Evolutionary conservation across 1,139 yeast species (phyloP), one percentile per base, ranked within the genome.

Genomic region (Hemisphaericaspora lyxosophila): DNA sequence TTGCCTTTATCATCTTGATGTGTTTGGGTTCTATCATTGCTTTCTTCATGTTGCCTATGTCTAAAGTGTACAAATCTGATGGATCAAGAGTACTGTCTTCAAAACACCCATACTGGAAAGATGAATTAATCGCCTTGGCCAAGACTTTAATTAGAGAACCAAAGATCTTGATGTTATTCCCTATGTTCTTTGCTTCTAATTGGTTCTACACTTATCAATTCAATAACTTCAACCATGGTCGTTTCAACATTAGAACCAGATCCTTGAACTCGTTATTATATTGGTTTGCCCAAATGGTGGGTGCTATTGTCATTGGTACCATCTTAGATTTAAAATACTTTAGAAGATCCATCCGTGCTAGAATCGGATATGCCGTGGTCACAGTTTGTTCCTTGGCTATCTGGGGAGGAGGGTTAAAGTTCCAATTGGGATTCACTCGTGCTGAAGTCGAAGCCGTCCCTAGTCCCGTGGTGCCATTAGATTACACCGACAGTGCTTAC

Each of bases 141-240:
- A 53, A 51, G 39, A 55, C 73, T 35, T 62, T 79, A 47, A 58
- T 56, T 36, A 50, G 53, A 24, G 82, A 79, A 47, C 78, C 80
- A 38, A 65, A 59, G 49, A 71, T 73, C 39, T 54, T 65, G 34
- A 51, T 73, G 22, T 49, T 80, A 53, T 77, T 78, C 69, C 82
- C 82, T 30, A 73, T 78, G 78, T 80, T 79, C 55, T 75, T 76
- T 50, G 70, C 80, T 15, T 75, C 84, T 29, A 80, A 80, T 64
- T 78, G 81, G 80, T 80, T 78, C 61, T 77, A 77, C 64, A 75
- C 84, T 31, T 79, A 79, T 57, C 84, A 80, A 57, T 78, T 76
- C 49, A 78, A 78, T 53, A 76, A 75, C 44, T 68, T 73, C 54
- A 79, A 79, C 54, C 76, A 74, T 27, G 76, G 76, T 16, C 65